Base-by-base conservation (phyloP, 257 asterid species). In the Thymus quinquecostatus region DNA sequence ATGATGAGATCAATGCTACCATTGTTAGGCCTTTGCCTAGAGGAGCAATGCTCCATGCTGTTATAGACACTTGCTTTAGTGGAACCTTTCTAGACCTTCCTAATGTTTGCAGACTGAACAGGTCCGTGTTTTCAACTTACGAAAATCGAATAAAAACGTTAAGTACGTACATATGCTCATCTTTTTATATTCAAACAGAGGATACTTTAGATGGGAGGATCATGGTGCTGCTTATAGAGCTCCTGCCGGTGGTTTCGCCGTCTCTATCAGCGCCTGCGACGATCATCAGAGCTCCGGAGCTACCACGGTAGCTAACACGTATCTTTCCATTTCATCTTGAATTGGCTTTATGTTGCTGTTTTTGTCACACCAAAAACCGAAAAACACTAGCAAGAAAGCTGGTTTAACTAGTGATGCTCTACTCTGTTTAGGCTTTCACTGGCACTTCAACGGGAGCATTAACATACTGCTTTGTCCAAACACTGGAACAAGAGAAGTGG, bases 241-340 rank as follows among this genome's bases (percentile, higher is more conserved):
- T 30, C 86, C 95, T 32, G 81, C 72, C 9, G 98, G 98, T 5
- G 98, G 97, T 8, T 57, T 30, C 44, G 98, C 98, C 21, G 77
- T 90, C 82, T 85, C 85, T 65, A 80, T 92, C 67, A 87, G 96
- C 69, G 96, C 97, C 61, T 92, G 98, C 38, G 97, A 88, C 51
- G 98, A 92, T 74, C 80, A 88, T 86, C 92, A 92, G 73, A 88
- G 77, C 79, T 80, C 96, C 41, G 95, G 87, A 78, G 95, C 88
- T 75, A 86, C 97, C 21, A 84, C 93, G 74, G 98, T 90, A 75
- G 47, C 79, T 62, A 21, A 29, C 30, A 54, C 68, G 5, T 40
- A n/a, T 67, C n/a, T 51, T 14, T 51, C 30, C 14, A 27, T 51
- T 51, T 51, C 2, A 5, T 14, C 10, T 49, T 4, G n/a, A 49